Evolutionary conservation across 768 basidiomycete genomes (phyloP).

Genomic region (Trametes elegans): DNA sequence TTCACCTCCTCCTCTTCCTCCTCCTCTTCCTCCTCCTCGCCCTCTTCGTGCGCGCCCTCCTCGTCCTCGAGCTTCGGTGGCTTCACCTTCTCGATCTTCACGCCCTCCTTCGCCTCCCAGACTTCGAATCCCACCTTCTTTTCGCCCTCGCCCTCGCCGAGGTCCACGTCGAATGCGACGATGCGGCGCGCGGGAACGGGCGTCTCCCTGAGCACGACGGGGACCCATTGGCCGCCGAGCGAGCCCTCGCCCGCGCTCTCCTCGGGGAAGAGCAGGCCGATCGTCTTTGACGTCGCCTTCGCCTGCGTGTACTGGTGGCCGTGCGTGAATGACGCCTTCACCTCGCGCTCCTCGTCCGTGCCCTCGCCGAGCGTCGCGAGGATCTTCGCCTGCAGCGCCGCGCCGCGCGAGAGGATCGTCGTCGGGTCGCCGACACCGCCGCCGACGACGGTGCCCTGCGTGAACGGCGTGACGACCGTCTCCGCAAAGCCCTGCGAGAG

Average conservation of each 20-base stretch:
- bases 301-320: conserved; percentile 42
- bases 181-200: conserved; percentile 65
- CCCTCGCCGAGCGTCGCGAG: conserved; percentile 45
- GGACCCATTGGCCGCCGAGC: conserved; percentile 64
- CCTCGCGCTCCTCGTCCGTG: conserved; percentile 45
- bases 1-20: conserved; percentile 63
- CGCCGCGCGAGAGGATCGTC: conserved; percentile 73
- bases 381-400: conserved; percentile 69
- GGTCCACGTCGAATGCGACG: conserved; percentile 55
- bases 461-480: conserved; percentile 63
- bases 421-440: conserved; percentile 78
- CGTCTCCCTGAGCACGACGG: conserved; percentile 68
- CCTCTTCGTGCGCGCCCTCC: conserved; percentile 48
- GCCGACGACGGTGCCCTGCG: conserved; percentile 62
- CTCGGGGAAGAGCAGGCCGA: conserved; percentile 67
- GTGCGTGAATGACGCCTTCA: conserved; percentile 49
- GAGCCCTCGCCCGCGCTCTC: conserved; percentile 36
- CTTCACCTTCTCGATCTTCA: conserved; percentile 59
- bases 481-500: conserved; percentile 56
- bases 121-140: conserved; percentile 65
- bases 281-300: conserved; percentile 56
- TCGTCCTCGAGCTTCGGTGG: conserved; percentile 44
- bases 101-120: conserved; percentile 72
- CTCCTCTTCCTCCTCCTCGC: conserved; percentile 58
- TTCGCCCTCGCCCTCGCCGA: conserved; percentile 37